Base-by-base conservation (phyloP, 2,329 filamentous ascomycete species). In the Penicillium fuscoglaucum region DNA sequence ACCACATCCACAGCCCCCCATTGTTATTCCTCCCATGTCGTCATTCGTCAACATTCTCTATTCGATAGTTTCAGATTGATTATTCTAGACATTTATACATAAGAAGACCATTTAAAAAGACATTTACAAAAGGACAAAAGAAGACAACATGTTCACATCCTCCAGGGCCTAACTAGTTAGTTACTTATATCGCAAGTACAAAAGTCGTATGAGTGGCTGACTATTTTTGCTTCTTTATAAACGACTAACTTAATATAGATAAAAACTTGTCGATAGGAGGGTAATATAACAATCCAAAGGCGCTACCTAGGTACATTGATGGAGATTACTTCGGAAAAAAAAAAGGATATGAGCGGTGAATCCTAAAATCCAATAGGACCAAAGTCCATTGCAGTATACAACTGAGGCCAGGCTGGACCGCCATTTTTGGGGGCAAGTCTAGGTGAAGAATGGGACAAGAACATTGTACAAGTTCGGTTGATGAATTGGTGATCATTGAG, bases 401-500 rank as follows among this genome's bases (percentile, higher is more conserved):
- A 43, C 21, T 21, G 21, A 3, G 29, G 29, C 37, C 12, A 41
- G 13, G 26, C 28, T 26, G 7, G 45, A 35, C 8, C 15, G 10
- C 39, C 4, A 19, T 26, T 49, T 21, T 21, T 26, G 28, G 26
- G 37, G 28, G 33, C 13, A 31, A 12, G 15, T 21, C 17, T 43
- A 47, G 6, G 35, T 41, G n/a, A 21, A 19, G 41, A 41, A 56
- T 28, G 29, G 15, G 3, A 3, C 5, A 40, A 33, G 10, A 13
- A 13, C 5, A 28, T 28, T 41, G 33, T 6, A 13, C 19, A 40
- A 28, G 12, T 37, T 39, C 6, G n/a, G 26, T 15, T 17, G 26
- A 47, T 47, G 10, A 37, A 37, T 57, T 43, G 50, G 35, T 19
- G 29, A 43, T 35, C 37, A 54, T 58, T 58, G 54, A 17, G 24